These are phyloP conservation scores for Trichoderma breve DNA, from an alignment of 2,329 filamentous ascomycete species.

Conservation along the genomic window DNA sequence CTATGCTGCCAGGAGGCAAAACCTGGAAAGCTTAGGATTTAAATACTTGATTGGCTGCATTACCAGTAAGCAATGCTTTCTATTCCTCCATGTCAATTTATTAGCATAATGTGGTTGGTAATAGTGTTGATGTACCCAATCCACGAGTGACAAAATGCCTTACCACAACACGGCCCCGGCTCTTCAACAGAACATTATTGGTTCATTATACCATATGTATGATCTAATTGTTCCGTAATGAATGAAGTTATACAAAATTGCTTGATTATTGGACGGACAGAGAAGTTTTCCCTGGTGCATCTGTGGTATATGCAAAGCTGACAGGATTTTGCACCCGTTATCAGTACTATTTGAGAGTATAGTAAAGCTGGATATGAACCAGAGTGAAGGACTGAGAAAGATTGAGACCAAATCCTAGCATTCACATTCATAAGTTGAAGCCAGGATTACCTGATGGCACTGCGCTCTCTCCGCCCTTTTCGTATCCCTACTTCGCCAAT, in stretches of 20 bases:
- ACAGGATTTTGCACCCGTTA: not conserved
- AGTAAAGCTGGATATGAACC: not conserved
- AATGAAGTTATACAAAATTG: not conserved
- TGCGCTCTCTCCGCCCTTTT: not conserved
- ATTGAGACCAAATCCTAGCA: not conserved
- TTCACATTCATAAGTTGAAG: not conserved
- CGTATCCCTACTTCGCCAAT: not conserved
- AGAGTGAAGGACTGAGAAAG: not conserved
- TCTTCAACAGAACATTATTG: not conserved
- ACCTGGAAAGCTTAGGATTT: not conserved
- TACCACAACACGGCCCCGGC: not conserved
- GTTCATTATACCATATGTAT: not conserved
- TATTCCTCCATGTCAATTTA: conserved; percentile 2
- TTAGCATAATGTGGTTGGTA: not conserved
- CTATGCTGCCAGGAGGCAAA: not conserved
- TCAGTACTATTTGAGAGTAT: not conserved
- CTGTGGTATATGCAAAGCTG: not conserved
- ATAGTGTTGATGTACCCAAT: not conserved
- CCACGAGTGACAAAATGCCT: not conserved
- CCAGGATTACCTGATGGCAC: not conserved
- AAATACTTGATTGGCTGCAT: not conserved
- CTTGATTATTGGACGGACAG: not conserved
- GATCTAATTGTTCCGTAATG: not conserved
- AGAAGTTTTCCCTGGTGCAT: not conserved
- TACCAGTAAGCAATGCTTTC: not conserved